Conservation (phyloP, 257 asterid genomes). For the Penstemon barbatus region DNA sequence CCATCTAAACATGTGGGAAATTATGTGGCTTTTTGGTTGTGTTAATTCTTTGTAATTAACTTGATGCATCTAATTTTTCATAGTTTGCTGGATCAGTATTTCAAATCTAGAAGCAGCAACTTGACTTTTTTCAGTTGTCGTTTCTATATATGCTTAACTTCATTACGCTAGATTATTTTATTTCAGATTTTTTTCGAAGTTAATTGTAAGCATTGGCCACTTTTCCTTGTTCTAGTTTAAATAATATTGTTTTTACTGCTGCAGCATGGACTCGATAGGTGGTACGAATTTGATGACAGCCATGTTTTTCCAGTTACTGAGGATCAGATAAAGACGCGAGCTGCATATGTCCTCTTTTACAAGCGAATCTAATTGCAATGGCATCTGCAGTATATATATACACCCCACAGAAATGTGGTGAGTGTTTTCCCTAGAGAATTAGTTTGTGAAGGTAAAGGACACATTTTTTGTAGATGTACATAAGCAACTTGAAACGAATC, state of each 20-base stretch:
- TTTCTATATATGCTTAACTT: neutral
- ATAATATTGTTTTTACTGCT: constrained; percentile 22
- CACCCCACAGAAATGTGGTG: no score
- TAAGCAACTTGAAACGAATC: constrained; percentile 15
- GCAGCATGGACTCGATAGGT: constrained; percentile 52
- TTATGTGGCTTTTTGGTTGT: no score
- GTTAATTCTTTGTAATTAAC: no score
- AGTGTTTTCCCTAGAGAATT: neutral
- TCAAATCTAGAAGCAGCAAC: no score
- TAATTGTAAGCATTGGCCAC: neutral
- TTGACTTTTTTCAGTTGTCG: no score
- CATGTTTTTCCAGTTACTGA: constrained; percentile 36
- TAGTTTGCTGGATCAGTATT: no score
- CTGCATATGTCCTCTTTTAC: constrained; percentile 82
- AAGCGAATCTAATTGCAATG: constrained; percentile 44
- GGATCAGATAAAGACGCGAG: constrained; percentile 54
- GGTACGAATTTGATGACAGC: constrained; percentile 75
- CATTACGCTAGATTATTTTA: neutral
- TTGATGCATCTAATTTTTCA: no score
- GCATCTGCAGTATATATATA: constrained; percentile 7
- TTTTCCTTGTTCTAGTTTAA: neutral
- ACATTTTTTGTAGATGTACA: constrained; percentile 14
- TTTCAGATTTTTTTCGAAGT: neutral
- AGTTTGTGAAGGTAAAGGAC: neutral
- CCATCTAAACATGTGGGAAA: no score